Conservation (phyloP, 768 basidiomycete genomes). For the Phanerochaete sordida region DNA sequence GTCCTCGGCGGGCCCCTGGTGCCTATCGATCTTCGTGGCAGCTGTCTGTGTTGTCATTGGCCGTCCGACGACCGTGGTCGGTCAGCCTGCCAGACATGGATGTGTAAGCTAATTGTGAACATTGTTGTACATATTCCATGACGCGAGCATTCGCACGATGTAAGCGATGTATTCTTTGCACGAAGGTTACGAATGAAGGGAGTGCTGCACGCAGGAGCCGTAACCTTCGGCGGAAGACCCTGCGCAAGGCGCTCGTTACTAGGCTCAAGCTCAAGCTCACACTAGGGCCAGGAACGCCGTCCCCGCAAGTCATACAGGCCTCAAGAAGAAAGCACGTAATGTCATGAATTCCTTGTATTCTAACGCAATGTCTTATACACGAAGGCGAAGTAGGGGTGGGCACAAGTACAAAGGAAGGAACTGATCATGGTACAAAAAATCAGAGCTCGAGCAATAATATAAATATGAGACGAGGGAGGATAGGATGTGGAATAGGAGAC, state of each 20-base stretch:
- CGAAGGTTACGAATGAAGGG: neutral
- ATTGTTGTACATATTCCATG: neutral
- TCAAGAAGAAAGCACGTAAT: too few relatives aligned
- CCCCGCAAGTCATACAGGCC: too few relatives aligned
- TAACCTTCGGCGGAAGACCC: neutral
- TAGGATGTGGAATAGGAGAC: neutral
- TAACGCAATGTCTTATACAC: neutral
- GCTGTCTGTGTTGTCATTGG: neutral
- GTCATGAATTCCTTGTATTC: neutral
- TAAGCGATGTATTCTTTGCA: neutral
- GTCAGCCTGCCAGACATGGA: neutral
- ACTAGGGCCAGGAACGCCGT: too few relatives aligned
- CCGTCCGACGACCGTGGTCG: neutral
- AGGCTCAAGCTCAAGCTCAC: too few relatives aligned
- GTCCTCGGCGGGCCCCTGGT: neutral
- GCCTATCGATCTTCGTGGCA: neutral
- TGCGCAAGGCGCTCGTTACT: too few relatives aligned
- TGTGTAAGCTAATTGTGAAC: neutral
- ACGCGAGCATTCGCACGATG: neutral
- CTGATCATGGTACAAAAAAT: neutral
- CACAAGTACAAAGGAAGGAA: neutral
- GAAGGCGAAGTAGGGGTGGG: neutral
- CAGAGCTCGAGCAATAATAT: conserved; percentile 1
- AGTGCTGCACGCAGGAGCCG: neutral
- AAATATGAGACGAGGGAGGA: neutral